A percentile compares a stretch with the other conserved stretches of the same genome.
Evolutionary conservation across 805 yeast genomes (phyloP).

Genomic region (Vanderwaltozyma verrucispora): DNA sequence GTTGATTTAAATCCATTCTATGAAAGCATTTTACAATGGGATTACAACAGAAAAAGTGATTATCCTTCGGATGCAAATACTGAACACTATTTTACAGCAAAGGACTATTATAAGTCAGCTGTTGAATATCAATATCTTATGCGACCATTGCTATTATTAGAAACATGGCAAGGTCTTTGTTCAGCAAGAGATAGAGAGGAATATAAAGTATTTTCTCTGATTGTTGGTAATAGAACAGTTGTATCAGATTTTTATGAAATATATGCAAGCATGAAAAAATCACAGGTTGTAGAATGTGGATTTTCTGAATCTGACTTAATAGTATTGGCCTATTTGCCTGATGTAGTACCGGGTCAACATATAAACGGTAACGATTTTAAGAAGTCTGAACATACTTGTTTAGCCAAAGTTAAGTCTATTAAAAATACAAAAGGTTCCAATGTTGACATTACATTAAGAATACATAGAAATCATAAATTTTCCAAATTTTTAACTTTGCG

Average conservation of each 20-base stretch:
- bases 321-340: conserved; percentile 47
- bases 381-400: conserved; percentile 39
- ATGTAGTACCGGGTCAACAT: conserved; percentile 19
- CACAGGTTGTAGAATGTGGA: conserved; percentile 39
- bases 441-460: conserved; percentile 66
- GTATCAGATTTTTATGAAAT: conserved; percentile 85
- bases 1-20: conserved; percentile 74
- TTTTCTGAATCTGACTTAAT: conserved; percentile 69
- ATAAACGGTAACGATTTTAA: conserved; percentile 29
- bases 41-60: conserved; percentile 45
- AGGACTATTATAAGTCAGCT: conserved; percentile 44
- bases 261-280: conserved; percentile 56
- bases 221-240: conserved; percentile 70
- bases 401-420: conserved; percentile 71
- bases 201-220: conserved; percentile 48
- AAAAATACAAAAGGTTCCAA: conserved; percentile 55
- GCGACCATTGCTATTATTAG: conserved; percentile 75
- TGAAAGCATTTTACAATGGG: conserved; percentile 62
- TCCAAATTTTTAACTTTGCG: conserved; percentile 49
- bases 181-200: conserved; percentile 55
- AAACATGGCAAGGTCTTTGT: conserved; percentile 88
- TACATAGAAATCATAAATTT: conserved; percentile 39
- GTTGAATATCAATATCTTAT: conserved; percentile 59
- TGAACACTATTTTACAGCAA: conserved; percentile 36
- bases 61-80: conserved; percentile 45